Conservation (phyloP, 1,284 basidiomycete genomes). For the Leccinum griseonigrum region DNA sequence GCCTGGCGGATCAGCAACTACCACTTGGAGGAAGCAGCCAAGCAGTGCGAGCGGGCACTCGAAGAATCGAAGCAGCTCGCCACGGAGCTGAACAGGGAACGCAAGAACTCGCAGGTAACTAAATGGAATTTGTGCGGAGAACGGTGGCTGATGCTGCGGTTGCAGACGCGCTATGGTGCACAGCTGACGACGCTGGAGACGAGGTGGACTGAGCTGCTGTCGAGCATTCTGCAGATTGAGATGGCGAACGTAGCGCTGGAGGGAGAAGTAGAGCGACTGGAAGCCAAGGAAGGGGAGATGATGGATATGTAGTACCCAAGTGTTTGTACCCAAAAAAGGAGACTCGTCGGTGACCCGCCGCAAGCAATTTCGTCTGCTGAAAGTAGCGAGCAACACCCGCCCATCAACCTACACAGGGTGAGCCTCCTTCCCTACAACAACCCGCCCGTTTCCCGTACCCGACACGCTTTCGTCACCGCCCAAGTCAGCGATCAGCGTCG, state of each 20-base stretch:
- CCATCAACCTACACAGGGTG: slow-evolving; percentile 8
- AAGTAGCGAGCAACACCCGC: slow-evolving; percentile 12
- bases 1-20: slow-evolving; percentile 92
- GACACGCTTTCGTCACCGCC: slow-evolving; percentile 10
- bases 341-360: slow-evolving; percentile 13
- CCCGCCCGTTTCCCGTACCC: neutral
- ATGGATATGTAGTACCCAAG: slow-evolving; percentile 37
- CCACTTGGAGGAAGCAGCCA: slow-evolving; percentile 75
- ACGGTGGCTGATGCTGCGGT: neutral
- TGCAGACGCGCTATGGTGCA: slow-evolving; percentile 69
- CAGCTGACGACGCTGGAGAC: slow-evolving; percentile 80
- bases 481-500: slow-evolving; percentile 45
- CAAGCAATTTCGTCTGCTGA: slow-evolving; percentile 15
- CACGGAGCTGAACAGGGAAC: slow-evolving; percentile 80
- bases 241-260: slow-evolving; percentile 88
- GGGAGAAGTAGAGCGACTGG: slow-evolving; percentile 62
- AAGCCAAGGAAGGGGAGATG: slow-evolving; percentile 57
- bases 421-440: neutral
- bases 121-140: neutral
- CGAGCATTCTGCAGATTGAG: slow-evolving; percentile 85
- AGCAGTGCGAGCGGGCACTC: slow-evolving; percentile 69
- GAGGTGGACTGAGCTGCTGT: slow-evolving; percentile 87
- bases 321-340: slow-evolving; percentile 25
- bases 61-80: slow-evolving; percentile 74
- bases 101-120: slow-evolving; percentile 80